Conservation (phyloP, 2,329 filamentous ascomycete genomes). For the Fusarium scirpi region DNA sequence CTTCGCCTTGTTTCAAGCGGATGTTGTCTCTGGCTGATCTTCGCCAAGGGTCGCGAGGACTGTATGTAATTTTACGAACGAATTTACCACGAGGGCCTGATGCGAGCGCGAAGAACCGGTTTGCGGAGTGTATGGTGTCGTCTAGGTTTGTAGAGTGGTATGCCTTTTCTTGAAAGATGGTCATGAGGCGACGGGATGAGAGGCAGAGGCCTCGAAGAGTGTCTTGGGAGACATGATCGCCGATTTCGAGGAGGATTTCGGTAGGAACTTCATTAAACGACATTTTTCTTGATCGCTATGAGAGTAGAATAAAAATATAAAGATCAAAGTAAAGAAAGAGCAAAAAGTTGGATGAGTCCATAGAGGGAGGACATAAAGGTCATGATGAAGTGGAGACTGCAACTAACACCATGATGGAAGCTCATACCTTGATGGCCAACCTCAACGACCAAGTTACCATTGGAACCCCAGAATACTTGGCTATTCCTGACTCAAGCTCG, state of each 20-base stretch:
- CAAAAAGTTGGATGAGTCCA: no score
- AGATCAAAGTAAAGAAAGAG: no score
- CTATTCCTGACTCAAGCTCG: background rate
- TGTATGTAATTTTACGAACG: background rate
- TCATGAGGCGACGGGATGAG: background rate
- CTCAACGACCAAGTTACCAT: background rate
- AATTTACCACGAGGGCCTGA: background rate
- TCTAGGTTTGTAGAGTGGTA: background rate
- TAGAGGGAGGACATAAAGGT: background rate
- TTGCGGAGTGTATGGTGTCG: background rate
- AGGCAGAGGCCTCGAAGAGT: background rate
- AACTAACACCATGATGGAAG: background rate
- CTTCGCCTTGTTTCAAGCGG: background rate
- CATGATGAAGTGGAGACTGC: background rate
- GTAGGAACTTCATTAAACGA: background rate
- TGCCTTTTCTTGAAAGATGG: background rate
- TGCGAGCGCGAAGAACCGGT: background rate
- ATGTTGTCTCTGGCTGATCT: background rate
- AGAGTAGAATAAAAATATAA: no score
- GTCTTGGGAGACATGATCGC: background rate
- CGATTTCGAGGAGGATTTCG: conserved; percentile 4
- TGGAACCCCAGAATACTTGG: background rate
- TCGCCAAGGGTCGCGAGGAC: conserved; percentile 3
- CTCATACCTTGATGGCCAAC: conserved; percentile 1
- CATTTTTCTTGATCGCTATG: background rate